Evolutionary conservation across 345 rosid species (phyloP).

Genomic region (Microcos paniculata): DNA sequence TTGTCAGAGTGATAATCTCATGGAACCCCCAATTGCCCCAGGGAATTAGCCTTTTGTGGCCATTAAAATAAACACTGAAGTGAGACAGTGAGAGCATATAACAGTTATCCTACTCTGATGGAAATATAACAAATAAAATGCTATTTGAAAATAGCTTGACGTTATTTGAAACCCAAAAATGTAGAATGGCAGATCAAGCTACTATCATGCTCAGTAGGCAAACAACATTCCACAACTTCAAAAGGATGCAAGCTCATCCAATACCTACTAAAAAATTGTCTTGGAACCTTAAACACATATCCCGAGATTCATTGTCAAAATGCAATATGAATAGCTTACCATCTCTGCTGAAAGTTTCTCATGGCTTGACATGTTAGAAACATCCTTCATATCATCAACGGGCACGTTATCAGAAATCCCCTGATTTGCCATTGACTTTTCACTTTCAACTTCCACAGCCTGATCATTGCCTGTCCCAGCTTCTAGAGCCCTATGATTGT

Average conservation of each 20-base stretch:
- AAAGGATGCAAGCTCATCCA: not conserved
- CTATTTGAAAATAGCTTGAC: too few species aligned
- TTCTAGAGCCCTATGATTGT: constrained; percentile 16
- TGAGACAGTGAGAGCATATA: not conserved
- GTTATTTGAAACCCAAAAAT: too few species aligned
- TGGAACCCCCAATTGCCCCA: not conserved
- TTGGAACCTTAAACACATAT: not conserved
- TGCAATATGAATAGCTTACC: constrained; percentile 25
- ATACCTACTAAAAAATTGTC: not conserved
- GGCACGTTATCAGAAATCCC: constrained; percentile 20
- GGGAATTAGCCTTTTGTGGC: not conserved
- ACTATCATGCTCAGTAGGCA: not conserved
- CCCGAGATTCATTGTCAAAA: not conserved
- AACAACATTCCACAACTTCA: not conserved
- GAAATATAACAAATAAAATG: not conserved
- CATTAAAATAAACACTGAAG: not conserved
- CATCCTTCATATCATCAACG: constrained; percentile 28
- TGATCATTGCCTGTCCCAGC: constrained; percentile 21
- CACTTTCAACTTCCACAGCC: constrained; percentile 18
- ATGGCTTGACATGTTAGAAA: constrained; percentile 29
- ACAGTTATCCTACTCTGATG: not conserved
- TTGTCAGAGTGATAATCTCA: not conserved
- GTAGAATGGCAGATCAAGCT: too few species aligned
- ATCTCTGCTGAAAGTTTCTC: constrained; percentile 20
- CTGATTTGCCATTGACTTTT: constrained; percentile 12